A percentile compares a stretch with the other conserved stretches of the same genome.
Evolutionary conservation across 2,329 filamentous ascomycete species (phyloP).

Genomic region (Microcera coccophila): DNA sequence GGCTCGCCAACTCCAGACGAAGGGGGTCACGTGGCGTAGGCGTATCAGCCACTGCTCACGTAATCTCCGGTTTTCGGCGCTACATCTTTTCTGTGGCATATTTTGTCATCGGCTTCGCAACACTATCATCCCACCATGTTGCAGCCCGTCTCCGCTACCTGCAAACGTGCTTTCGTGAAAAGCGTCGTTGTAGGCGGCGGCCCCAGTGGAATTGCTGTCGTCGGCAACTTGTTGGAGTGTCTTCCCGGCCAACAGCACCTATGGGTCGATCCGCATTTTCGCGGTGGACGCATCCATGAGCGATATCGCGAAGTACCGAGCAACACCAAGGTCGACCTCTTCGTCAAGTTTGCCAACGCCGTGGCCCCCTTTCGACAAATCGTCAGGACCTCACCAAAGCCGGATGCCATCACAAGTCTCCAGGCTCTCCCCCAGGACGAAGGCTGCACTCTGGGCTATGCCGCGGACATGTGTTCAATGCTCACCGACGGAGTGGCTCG

Average conservation of each 20-base stretch:
- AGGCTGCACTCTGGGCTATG: conserved; percentile 54
- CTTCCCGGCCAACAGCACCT: conserved; percentile 43
- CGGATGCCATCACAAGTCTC: conserved; percentile 53
- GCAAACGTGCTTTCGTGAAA: conserved; percentile 32
- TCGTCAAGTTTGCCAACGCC: conserved; percentile 54
- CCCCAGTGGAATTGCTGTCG: conserved; percentile 48
- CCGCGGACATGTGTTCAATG: conserved; percentile 51
- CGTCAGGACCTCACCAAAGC: conserved; percentile 42
- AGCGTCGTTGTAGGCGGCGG: conserved; percentile 20
- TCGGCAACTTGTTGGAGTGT: conserved; percentile 58
- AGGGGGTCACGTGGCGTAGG: too few species aligned
- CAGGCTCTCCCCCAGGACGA: conserved; percentile 52
- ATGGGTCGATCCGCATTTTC: conserved; percentile 57
- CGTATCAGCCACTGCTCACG: too few species aligned
- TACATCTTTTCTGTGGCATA: too few species aligned
- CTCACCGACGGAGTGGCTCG: conserved; percentile 41
- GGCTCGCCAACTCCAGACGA: too few species aligned
- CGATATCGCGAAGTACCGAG: conserved; percentile 58
- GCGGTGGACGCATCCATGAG: conserved; percentile 48
- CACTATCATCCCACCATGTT: not conserved
- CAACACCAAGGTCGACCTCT: conserved; percentile 60
- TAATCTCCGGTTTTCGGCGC: too few species aligned
- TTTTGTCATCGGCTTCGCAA: too few species aligned
- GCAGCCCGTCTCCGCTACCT: not conserved
- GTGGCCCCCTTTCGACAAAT: conserved; percentile 51